Base-by-base conservation (phyloP, 306 rosid genomes). In the Quercus rubra region DNA sequence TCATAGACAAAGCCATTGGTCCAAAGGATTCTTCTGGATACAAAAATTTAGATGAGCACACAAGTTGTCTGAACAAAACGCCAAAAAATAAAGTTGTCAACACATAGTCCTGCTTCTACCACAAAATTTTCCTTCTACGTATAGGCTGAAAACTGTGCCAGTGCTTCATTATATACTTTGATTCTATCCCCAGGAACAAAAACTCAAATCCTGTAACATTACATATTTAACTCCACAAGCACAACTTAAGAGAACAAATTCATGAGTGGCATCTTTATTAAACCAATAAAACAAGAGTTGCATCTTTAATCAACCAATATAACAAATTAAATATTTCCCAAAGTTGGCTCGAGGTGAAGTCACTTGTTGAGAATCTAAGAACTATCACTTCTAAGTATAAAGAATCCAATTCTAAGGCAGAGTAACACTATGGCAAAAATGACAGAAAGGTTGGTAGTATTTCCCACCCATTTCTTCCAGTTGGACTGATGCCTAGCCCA, bases 391-490 rank as follows among this genome's bases (percentile, higher is more conserved):
- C 46, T 58, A 63, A 51, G 74, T 31, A 73, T 79, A 63, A 43
- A 66, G 57, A 30, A 71, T 70, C 57, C 56, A 49, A 27, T 15
- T 67, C 46, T 18, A 46, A 49, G 21, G 58, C 25, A 71, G 57
- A 49, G 25, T 5, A 43, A 1, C 20, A 43, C 38, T 49, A 21
- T 21, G 57, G 41, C 62, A 74, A 75, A 80, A 74, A 74, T 80
- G 71, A 51, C 31, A 71, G 27, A 70, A 70, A 31, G 56, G 51
- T 38, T 20, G 56, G 70, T 38, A 67, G 30, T 66, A 57, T 67
- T 74, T 41, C 59, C 75, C 54, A 67, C 31, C 75, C 78, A 41
- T 30, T 33, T 63, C 74, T 71, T 27, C 80, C 33, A 18, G 12
- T 21, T 20, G 17, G 63, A 46, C 46, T 13, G 46, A 20, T 46